Evolutionary conservation across 306 rosid species (phyloP).

Genomic region (Lotus japonicus): DNA sequence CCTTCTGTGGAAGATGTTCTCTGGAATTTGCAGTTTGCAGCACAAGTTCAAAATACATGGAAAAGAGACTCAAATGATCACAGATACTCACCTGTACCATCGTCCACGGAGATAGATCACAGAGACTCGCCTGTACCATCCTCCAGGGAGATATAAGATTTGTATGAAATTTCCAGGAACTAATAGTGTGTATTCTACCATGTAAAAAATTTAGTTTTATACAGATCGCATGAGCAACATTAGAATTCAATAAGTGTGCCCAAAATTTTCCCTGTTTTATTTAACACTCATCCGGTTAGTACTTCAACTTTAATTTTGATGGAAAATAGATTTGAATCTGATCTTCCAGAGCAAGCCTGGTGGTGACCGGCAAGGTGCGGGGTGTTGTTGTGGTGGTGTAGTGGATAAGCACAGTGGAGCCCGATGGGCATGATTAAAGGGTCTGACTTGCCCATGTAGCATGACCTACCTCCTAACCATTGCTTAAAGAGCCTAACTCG

Average conservation of each 20-base stretch:
- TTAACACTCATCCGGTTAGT: too few relatives aligned
- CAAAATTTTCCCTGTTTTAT: too few relatives aligned
- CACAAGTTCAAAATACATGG: constrained; percentile 75
- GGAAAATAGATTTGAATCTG: too few relatives aligned
- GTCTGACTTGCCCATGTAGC: too few relatives aligned
- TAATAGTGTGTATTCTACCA: constrained; percentile 4
- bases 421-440: too few relatives aligned
- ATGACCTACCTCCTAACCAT: too few relatives aligned
- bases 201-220: constrained; percentile 18
- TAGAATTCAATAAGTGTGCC: neutral
- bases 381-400: too few relatives aligned
- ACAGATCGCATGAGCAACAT: neutral
- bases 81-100: constrained; percentile 36
- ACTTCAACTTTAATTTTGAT: too few relatives aligned
- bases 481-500: too few relatives aligned
- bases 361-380: too few relatives aligned
- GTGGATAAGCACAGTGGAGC: too few relatives aligned
- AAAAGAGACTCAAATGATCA: constrained; percentile 37
- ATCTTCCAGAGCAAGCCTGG: too few relatives aligned
- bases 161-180: neutral
- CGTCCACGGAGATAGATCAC: constrained; percentile 27
- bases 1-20: constrained; percentile 90
- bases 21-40: constrained; percentile 94
- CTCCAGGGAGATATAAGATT: constrained; percentile 17
- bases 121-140: constrained; percentile 39